phyloP scores from a whole-genome alignment of 805 yeast genomes.

The Citeromyces nyonsensis region DNA sequence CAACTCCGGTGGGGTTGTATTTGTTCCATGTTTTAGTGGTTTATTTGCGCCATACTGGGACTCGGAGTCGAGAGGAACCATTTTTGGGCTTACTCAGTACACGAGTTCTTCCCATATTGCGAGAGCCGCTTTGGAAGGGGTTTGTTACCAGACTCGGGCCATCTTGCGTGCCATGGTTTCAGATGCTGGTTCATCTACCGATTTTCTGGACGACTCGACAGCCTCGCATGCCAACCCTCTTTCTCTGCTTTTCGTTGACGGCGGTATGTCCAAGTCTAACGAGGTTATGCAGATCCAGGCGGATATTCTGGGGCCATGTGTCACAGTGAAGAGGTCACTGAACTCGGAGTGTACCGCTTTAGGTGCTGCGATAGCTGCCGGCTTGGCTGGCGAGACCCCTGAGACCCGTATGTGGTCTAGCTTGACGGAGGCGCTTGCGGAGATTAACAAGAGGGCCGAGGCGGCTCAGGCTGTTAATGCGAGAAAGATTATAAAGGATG shows the following conservation, averaged over 20 bases:
- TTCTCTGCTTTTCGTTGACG: constrained; percentile 65
- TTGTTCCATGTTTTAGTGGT: constrained; percentile 91
- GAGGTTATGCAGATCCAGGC: constrained; percentile 92
- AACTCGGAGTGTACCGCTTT: constrained; percentile 87
- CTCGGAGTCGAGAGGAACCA: constrained; percentile 81
- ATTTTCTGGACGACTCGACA: constrained; percentile 37
- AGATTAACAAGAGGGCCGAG: constrained; percentile 11
- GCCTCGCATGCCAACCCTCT: constrained; percentile 23
- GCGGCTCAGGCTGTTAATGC: neutral
- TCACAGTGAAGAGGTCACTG: constrained; percentile 64
- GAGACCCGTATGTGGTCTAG: constrained; percentile 59
- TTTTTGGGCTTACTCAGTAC: constrained; percentile 84
- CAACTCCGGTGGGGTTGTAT: constrained; percentile 81
- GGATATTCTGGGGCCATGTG: constrained; percentile 79
- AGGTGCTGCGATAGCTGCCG: constrained; percentile 95
- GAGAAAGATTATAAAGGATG: neutral
- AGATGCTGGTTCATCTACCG: constrained; percentile 55
- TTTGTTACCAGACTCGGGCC: constrained; percentile 86
- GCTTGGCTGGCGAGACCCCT: constrained; percentile 29
- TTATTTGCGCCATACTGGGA: constrained; percentile 95
- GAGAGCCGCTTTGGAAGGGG: constrained; percentile 90
- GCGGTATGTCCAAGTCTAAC: constrained; percentile 87
- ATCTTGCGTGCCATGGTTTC: constrained; percentile 80
- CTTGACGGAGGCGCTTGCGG: constrained; percentile 25
- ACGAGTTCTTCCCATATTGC: constrained; percentile 88